phyloP scores from a whole-genome alignment of 208 protist species.

The Leptomonas pyrrhocoris region DNA sequence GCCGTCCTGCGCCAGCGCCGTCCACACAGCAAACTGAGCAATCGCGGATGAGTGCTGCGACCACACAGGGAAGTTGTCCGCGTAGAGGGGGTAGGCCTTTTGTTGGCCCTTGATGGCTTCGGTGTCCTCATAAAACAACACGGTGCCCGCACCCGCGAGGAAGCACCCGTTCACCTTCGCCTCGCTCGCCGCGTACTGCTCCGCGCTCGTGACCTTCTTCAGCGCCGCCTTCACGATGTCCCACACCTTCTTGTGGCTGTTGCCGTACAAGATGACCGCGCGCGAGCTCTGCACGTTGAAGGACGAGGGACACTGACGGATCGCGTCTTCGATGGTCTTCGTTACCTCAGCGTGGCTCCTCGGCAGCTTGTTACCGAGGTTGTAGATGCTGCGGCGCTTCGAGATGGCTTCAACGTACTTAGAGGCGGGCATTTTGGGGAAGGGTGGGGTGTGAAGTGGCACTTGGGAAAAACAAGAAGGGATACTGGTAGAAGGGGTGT shows the following conservation, averaged over 20 bases:
- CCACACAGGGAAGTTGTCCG: constrained; percentile 44
- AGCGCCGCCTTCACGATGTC: constrained; percentile 43
- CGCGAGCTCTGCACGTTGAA: constrained; percentile 69
- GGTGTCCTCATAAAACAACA: constrained; percentile 67
- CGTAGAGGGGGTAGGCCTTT: constrained; percentile 47
- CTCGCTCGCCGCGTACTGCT: constrained; percentile 36
- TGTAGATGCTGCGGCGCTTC: constrained; percentile 51
- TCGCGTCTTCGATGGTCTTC: constrained; percentile 37
- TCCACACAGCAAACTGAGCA: constrained; percentile 64
- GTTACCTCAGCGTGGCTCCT: constrained; percentile 31
- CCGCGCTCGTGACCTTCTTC: constrained; percentile 34
- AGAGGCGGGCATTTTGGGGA: not conserved
- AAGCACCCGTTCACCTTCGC: constrained; percentile 54
- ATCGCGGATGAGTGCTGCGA: constrained; percentile 56
- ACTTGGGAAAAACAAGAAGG: not conserved
- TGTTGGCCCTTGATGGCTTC: constrained; percentile 40
- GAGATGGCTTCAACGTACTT: constrained; percentile 23
- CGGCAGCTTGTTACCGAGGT: constrained; percentile 42
- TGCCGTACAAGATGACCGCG: constrained; percentile 59
- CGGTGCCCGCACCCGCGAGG: constrained; percentile 51
- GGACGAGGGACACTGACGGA: constrained; percentile 46
- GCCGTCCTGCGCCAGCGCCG: constrained; percentile 41
- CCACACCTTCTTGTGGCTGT: constrained; percentile 61
- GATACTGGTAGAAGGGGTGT: not conserved
- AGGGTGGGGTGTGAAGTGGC: not conserved